These are phyloP conservation scores for Dovyalis caffra DNA, from an alignment of 345 rosid species.

Conservation along the genomic window DNA sequence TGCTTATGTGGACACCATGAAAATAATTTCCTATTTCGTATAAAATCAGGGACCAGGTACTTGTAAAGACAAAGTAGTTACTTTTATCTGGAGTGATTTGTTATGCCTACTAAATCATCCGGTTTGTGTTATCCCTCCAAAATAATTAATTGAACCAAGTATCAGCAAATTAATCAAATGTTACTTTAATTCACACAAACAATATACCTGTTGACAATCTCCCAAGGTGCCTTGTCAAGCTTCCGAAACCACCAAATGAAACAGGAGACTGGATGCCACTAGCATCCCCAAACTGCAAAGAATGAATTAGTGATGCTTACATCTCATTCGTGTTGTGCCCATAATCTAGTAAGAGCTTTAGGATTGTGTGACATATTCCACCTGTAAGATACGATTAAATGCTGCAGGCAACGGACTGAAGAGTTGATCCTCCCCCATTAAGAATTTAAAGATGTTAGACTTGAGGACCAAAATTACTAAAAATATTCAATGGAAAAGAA, in stretches of 20 bases:
- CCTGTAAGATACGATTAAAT: constrained; percentile 90
- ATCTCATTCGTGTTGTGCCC: constrained; percentile 7
- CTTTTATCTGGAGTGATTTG: neutral
- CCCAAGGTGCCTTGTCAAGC: constrained; percentile 88
- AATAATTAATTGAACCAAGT: neutral
- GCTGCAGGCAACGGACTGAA: constrained; percentile 90
- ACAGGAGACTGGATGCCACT: constrained; percentile 99
- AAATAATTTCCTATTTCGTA: neutral
- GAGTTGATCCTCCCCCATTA: constrained; percentile 34
- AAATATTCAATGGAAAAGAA: constrained; percentile 11
- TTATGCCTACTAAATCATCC: neutral
- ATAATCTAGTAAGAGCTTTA: constrained; percentile 11
- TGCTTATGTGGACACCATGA: neutral
- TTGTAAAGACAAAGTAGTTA: too few relatives aligned
- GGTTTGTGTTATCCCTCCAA: neutral
- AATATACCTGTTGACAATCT: constrained; percentile 78
- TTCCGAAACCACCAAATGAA: constrained; percentile 97
- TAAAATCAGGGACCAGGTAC: too few relatives aligned
- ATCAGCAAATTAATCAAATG: neutral
- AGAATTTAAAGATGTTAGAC: constrained; percentile 41
- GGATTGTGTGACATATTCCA: constrained; percentile 25
- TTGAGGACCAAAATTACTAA: constrained; percentile 16
- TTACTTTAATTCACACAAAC: neutral
- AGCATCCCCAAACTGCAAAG: constrained; percentile 95
- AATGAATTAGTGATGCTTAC: constrained; percentile 14